Percentiles rank a stretch among this genome's conserved stretches.
Evolutionary conservation across 2,329 filamentous ascomycete genomes (phyloP).

Genomic region (Ilyonectria mors-panacis): DNA sequence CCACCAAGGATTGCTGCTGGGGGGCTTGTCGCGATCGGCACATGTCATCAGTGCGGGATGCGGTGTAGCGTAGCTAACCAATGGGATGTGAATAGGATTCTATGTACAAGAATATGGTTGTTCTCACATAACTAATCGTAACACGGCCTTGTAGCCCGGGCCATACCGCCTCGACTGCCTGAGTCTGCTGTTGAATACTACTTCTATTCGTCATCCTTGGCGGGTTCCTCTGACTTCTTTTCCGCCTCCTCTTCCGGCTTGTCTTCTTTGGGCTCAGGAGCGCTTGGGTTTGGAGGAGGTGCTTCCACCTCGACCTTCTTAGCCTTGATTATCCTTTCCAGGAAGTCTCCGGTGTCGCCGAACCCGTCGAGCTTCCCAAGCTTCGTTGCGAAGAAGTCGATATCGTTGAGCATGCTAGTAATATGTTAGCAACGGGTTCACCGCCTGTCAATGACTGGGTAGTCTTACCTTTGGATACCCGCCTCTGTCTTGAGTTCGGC

Average conservation of each 20-base stretch:
- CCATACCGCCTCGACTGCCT: slow-evolving; percentile 8
- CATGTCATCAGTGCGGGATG: background rate
- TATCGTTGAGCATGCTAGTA: slow-evolving; percentile 80
- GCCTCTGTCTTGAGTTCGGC: slow-evolving; percentile 75
- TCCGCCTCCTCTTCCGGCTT: slow-evolving; percentile 34
- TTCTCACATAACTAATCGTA: slow-evolving; percentile 28
- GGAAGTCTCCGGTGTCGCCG: slow-evolving; percentile 78
- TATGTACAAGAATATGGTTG: slow-evolving; percentile 24
- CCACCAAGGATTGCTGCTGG: background rate
- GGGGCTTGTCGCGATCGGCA: background rate
- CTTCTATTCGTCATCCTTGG: slow-evolving; percentile 41
- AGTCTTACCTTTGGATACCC: slow-evolving; percentile 79
- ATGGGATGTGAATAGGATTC: slow-evolving; percentile 5
- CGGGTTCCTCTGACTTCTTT: slow-evolving; percentile 34
- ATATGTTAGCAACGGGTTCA: slow-evolving; percentile 29
- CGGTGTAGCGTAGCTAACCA: slow-evolving; percentile 4
- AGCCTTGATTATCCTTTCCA: slow-evolving; percentile 75
- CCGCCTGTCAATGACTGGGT: background rate
- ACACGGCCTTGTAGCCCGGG: slow-evolving; percentile 9
- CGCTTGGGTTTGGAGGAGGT: slow-evolving; percentile 27
- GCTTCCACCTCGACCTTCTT: slow-evolving; percentile 61
- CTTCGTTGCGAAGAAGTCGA: slow-evolving; percentile 79
- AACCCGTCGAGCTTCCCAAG: slow-evolving; percentile 86
- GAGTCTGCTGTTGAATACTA: slow-evolving; percentile 19
- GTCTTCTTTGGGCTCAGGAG: slow-evolving; percentile 32